Percentiles rank a stretch among this genome's conserved stretches.
Conservation (phyloP, 441 rosid genomes). For the Erysimum pusillum region DNA sequence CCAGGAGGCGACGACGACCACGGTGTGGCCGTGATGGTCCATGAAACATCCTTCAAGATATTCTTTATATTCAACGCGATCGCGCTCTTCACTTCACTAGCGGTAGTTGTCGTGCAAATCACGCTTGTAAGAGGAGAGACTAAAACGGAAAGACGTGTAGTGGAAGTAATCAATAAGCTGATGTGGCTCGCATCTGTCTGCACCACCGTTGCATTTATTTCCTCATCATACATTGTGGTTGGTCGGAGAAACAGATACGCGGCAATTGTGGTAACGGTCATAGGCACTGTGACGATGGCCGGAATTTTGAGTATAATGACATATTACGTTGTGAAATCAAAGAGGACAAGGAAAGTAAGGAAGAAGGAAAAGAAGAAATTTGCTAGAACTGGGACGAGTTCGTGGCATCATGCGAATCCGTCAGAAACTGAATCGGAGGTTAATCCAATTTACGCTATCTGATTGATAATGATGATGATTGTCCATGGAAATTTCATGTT, state of each 20-base stretch:
- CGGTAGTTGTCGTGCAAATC: slow-evolving; percentile 92
- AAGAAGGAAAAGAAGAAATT: slow-evolving; percentile 74
- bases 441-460: slow-evolving; percentile 80
- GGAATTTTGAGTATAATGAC: slow-evolving; percentile 83
- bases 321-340: slow-evolving; percentile 72
- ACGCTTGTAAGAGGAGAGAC: slow-evolving; percentile 88
- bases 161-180: slow-evolving; percentile 85
- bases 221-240: slow-evolving; percentile 85
- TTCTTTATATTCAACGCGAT: slow-evolving; percentile 77
- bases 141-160: slow-evolving; percentile 77
- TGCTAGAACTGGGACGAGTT: slow-evolving; percentile 50
- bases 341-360: slow-evolving; percentile 58
- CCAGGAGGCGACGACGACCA: slow-evolving; percentile 77
- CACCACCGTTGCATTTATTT: slow-evolving; percentile 76
- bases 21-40: slow-evolving; percentile 67
- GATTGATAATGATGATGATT: slow-evolving; percentile 22
- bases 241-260: slow-evolving; percentile 80
- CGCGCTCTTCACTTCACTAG: slow-evolving; percentile 87
- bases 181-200: slow-evolving; percentile 96
- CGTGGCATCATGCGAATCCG: slow-evolving; percentile 46
- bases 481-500: slow-evolving; percentile 2
- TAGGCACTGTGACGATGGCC: slow-evolving; percentile 78
- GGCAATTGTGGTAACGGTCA: slow-evolving; percentile 72
- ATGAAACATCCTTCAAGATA: slow-evolving; percentile 62
- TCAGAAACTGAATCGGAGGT: slow-evolving; percentile 75